Percentiles rank a stretch among this genome's conserved stretches.
Evolutionary conservation across 805 yeast genomes (phyloP).

Genomic region (Hemisphaericaspora nanyangensis): DNA sequence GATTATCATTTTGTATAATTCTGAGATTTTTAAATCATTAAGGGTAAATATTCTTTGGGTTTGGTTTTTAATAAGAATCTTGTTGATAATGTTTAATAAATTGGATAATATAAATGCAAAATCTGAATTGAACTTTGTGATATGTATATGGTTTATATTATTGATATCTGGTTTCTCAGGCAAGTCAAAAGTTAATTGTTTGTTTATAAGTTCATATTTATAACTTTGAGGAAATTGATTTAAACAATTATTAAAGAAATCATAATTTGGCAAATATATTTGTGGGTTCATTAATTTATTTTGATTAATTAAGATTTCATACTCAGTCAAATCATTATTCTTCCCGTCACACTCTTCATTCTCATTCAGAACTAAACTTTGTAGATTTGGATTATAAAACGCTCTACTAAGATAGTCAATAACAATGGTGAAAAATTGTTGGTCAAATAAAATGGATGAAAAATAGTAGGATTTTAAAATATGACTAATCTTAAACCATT

Average conservation of each 20-base stretch:
- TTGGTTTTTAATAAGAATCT: constrained; percentile 55
- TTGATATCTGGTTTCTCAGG: constrained; percentile 22
- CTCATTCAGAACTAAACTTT: constrained; percentile 12
- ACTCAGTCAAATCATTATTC: constrained; percentile 18
- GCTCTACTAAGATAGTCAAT: constrained; percentile 32
- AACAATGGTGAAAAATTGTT: constrained; percentile 44
- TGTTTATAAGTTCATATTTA: constrained; percentile 28
- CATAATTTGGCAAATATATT: constrained; percentile 26
- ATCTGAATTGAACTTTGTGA: constrained; percentile 31
- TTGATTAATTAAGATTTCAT: constrained; percentile 32
- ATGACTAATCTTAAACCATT: constrained; percentile 81
- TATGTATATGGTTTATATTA: constrained; percentile 23
- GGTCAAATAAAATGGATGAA: constrained; percentile 68
- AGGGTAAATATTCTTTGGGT: constrained; percentile 69
- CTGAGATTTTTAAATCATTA: constrained; percentile 62
- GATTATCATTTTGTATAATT: constrained; percentile 52
- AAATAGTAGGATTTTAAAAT: constrained; percentile 75
- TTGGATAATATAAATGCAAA: constrained; percentile 49
- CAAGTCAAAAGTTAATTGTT: constrained; percentile 22
- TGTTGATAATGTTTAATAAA: constrained; percentile 52
- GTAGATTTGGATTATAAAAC: constrained; percentile 34
- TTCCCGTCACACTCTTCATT: constrained; percentile 9
- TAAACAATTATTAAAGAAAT: constrained; percentile 37
- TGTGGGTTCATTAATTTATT: constrained; percentile 39
- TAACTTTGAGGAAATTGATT: constrained; percentile 11